These are phyloP conservation scores for Ceratocystis eucalypticola DNA, from an alignment of 2,329 filamentous ascomycete genomes.

Conservation along the genomic window DNA sequence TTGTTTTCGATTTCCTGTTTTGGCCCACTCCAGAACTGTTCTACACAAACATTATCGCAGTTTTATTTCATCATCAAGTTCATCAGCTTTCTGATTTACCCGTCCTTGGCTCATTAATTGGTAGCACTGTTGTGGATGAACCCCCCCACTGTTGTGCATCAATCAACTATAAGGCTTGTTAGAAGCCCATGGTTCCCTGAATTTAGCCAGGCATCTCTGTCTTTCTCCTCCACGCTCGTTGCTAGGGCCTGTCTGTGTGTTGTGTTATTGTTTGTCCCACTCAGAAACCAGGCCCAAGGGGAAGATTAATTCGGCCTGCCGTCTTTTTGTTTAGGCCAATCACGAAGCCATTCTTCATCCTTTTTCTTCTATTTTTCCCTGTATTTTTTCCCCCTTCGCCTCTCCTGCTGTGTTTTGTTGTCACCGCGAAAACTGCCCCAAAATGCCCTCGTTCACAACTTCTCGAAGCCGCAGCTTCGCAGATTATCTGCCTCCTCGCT, in stretches of 20 bases:
- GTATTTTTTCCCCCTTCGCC: conserved; percentile 9
- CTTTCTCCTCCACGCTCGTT: background rate
- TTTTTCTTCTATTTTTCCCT: conserved; percentile 8
- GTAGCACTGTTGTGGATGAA: background rate
- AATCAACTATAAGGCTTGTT: background rate
- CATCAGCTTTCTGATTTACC: background rate
- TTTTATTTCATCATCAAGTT: too few species aligned
- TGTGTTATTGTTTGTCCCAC: conserved; percentile 9
- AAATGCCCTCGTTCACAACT: background rate
- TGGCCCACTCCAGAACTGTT: background rate
- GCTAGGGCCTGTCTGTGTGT: conserved; percentile 2
- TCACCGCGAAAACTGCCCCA: background rate
- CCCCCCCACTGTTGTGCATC: background rate
- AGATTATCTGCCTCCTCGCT: background rate
- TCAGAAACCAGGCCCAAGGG: background rate
- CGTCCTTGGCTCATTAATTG: background rate
- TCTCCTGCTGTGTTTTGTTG: background rate
- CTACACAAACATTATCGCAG: too few species aligned
- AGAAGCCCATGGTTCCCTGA: background rate
- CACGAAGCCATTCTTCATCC: background rate
- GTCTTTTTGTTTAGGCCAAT: background rate
- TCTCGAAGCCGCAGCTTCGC: background rate
- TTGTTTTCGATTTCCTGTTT: background rate
- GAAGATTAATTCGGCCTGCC: conserved; percentile 1
- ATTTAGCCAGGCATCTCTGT: background rate